A percentile compares a stretch with the other conserved stretches of the same genome.
Evolutionary conservation across 257 asterid genomes (phyloP).

Genomic region (Primulina huaijiensis): DNA sequence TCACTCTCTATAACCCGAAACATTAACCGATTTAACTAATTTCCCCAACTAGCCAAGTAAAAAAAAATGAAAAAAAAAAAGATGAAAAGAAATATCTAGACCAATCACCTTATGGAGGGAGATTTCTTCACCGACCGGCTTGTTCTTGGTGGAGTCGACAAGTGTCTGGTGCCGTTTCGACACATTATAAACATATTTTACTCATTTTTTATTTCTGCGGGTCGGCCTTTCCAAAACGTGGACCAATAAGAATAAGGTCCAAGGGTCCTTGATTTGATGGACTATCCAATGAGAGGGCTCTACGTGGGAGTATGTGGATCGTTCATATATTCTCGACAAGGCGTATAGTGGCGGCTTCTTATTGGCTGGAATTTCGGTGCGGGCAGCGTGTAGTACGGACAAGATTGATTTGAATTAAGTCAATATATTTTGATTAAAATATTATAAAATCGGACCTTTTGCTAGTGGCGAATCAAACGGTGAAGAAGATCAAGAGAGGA

Average conservation of each 20-base stretch:
- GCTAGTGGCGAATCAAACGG: too few species aligned
- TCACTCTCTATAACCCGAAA: not conserved
- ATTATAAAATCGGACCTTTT: too few species aligned
- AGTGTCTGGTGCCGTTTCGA: constrained; percentile 46
- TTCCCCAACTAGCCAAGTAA: not conserved
- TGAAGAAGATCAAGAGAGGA: too few species aligned
- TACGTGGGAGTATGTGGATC: constrained; percentile 44
- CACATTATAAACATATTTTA: constrained; percentile 26
- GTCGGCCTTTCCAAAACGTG: constrained; percentile 33
- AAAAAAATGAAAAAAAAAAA: not conserved
- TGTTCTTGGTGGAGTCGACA: constrained; percentile 60
- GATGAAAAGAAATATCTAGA: constrained; percentile 29
- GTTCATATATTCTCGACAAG: constrained; percentile 32
- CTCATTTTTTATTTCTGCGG: constrained; percentile 21
- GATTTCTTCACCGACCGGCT: constrained; percentile 52
- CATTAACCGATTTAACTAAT: not conserved
- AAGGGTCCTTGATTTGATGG: constrained; percentile 13
- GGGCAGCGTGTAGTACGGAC: too few species aligned
- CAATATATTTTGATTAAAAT: too few species aligned
- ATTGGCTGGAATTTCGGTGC: constrained; percentile 20
- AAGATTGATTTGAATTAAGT: too few species aligned
- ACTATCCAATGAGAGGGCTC: constrained; percentile 31
- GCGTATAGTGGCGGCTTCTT: constrained; percentile 23
- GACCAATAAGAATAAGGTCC: constrained; percentile 40
- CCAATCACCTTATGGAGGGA: constrained; percentile 34